Conservation (phyloP, 345 rosid species). For the Eucalyptus melliodora region DNA sequence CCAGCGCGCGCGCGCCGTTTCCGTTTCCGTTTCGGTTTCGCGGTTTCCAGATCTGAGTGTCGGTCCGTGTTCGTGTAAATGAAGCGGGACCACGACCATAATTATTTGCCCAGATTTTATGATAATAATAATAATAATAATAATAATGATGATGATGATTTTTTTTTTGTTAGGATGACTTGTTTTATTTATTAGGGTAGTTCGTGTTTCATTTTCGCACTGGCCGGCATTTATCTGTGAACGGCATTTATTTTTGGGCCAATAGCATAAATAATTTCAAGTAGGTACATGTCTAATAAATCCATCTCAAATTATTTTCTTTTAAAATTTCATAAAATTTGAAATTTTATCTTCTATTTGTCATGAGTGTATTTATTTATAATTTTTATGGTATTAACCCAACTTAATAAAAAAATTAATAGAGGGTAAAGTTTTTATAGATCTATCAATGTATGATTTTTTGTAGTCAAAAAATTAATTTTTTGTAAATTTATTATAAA, state of each 20-base stretch:
- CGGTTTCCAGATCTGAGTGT: background rate
- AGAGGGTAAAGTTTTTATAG: no score
- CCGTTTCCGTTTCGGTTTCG: background rate
- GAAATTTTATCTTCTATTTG: rapidly evolving
- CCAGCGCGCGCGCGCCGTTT: background rate
- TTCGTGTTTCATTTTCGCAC: background rate
- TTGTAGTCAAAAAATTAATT: rapidly evolving
- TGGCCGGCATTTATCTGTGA: background rate
- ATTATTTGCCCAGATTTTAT: background rate
- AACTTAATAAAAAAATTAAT: no score
- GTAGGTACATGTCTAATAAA: rapidly evolving
- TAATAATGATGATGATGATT: no score
- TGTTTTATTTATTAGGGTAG: background rate
- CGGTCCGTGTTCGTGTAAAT: background rate
- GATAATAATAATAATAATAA: no score
- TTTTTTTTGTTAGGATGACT: background rate
- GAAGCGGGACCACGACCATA: background rate
- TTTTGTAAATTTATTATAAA: background rate
- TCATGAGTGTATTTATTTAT: rapidly evolving
- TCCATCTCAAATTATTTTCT: rapidly evolving
- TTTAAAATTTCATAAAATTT: no score
- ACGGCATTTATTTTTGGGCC: no score
- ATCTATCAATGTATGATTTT: background rate
- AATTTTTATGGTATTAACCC: no score
- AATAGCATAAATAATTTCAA: no score